phyloP scores from a whole-genome alignment of 805 yeast genomes.

The Jamesozyma hellenica region DNA sequence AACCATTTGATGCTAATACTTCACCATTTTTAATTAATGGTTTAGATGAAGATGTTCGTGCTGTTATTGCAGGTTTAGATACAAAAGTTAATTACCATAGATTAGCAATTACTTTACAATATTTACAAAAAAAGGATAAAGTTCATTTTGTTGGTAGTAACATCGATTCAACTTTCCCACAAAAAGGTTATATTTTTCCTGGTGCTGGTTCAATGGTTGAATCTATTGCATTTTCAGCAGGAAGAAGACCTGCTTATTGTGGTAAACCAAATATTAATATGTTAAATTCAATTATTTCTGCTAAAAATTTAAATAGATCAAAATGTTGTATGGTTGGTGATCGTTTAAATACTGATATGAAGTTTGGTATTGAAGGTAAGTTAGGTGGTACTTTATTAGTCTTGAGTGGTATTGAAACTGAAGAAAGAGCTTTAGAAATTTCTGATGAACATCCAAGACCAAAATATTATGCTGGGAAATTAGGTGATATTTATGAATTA shows the following conservation, averaged over 20 bases:
- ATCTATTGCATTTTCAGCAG: conserved; percentile 61
- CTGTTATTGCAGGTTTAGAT: conserved; percentile 85
- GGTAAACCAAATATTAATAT: conserved; percentile 87
- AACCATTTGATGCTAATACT: conserved; percentile 46
- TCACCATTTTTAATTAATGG: conserved; percentile 38
- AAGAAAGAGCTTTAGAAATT: conserved; percentile 41
- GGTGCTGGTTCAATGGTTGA: conserved; percentile 93
- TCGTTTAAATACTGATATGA: conserved; percentile 88
- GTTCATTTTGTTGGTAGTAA: conserved; percentile 84
- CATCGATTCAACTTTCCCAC: conserved; percentile 89
- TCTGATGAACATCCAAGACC: conserved; percentile 38
- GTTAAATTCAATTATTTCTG: conserved; percentile 80
- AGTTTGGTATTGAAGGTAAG: conserved; percentile 81
- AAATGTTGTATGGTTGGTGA: conserved; percentile 91
- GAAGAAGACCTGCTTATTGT: conserved; percentile 79
- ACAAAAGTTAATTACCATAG: conserved; percentile 69
- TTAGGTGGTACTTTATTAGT: conserved; percentile 74
- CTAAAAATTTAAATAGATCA: conserved; percentile 42
- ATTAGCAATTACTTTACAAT: conserved; percentile 72
- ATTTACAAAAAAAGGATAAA: conserved; percentile 44
- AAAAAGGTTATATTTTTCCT: conserved; percentile 73
- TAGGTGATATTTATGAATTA: conserved; percentile 66
- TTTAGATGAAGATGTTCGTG: conserved; percentile 67
- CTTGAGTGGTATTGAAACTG: conserved; percentile 83
- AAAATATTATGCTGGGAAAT: conserved; percentile 52